A percentile compares a stretch with the other conserved stretches of the same genome.
Conservation (phyloP, 805 yeast species). For the Cyberlindnera petersonii region DNA sequence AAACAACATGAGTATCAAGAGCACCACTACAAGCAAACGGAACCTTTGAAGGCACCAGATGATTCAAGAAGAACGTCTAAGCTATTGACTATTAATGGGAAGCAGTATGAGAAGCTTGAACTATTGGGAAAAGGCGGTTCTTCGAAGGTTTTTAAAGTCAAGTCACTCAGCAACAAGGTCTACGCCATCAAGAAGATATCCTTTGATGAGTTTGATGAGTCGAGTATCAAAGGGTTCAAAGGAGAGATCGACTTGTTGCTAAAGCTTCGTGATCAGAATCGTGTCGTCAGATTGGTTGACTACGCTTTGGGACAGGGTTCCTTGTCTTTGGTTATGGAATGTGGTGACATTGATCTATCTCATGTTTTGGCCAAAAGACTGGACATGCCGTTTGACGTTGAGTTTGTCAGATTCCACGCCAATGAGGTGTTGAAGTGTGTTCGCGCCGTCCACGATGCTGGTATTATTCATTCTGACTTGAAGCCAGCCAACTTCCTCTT, state of each 20-base stretch:
- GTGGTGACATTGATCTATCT: constrained; percentile 89
- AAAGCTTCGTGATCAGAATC: constrained; percentile 51
- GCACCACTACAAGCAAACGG: constrained; percentile 18
- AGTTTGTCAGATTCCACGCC: constrained; percentile 77
- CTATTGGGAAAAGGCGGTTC: constrained; percentile 89
- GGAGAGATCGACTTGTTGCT: constrained; percentile 81
- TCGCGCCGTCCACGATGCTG: constrained; percentile 80
- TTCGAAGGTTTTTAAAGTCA: constrained; percentile 83
- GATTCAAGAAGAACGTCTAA: constrained; percentile 15
- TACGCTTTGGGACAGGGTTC: constrained; percentile 63
- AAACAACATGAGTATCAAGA: constrained; percentile 13
- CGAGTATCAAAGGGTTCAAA: constrained; percentile 72
- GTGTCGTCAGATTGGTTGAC: constrained; percentile 79
- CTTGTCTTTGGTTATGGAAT: constrained; percentile 81
- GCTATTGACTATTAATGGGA: constrained; percentile 48
- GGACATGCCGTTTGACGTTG: constrained; percentile 53
- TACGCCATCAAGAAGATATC: constrained; percentile 81
- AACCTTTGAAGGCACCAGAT: constrained; percentile 26
- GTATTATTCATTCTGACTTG: constrained; percentile 79
- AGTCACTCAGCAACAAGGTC: constrained; percentile 47
- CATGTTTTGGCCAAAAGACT: constrained; percentile 63
- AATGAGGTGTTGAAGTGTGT: constrained; percentile 79
- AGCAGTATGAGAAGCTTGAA: constrained; percentile 69
- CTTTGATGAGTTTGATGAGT: constrained; percentile 75
- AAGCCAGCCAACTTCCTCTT: constrained; percentile 70